These are phyloP conservation scores for Russula ochroleuca DNA, from an alignment of 768 basidiomycete genomes.

Conservation along the genomic window DNA sequence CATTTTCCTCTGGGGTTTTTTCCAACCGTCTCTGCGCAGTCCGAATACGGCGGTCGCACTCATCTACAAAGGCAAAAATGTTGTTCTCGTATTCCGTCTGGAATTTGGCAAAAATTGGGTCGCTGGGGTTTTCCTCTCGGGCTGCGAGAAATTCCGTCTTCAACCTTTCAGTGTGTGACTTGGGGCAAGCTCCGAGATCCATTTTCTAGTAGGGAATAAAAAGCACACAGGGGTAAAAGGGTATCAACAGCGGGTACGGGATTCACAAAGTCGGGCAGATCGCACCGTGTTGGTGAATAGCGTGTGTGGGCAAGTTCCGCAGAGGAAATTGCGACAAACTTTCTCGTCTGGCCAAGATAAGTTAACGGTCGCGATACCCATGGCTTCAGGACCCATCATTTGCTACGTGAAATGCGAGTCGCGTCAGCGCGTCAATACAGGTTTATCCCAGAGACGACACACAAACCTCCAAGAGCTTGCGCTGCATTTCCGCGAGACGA, in stretches of 20 bases:
- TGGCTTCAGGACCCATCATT: constrained; percentile 99
- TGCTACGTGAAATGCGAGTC: constrained; percentile 49
- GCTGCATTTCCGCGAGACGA: constrained; percentile 93
- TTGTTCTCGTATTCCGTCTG: constrained; percentile 95
- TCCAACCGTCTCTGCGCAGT: constrained; percentile 92
- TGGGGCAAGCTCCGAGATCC: constrained; percentile 97
- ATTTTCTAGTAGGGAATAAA: constrained; percentile 78
- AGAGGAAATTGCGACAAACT: constrained; percentile 96
- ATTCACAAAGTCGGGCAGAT: constrained; percentile 17
- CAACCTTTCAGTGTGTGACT: constrained; percentile 90
- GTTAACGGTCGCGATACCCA: constrained; percentile 93
- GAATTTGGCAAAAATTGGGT: constrained; percentile 81
- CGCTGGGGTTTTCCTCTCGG: constrained; percentile 65
- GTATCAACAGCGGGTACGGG: neutral
- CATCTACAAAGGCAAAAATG: constrained; percentile 94
- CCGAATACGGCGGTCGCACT: constrained; percentile 94
- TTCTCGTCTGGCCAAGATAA: constrained; percentile 93
- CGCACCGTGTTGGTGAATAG: constrained; percentile 96
- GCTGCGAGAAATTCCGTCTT: constrained; percentile 86
- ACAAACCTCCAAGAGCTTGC: constrained; percentile 76
- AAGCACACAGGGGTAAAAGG: neutral
- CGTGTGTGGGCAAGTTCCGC: constrained; percentile 97
- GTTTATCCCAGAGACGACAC: neutral
- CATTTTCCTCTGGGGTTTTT: constrained; percentile 99
- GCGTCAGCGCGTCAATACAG: constrained; percentile 33